A percentile compares a stretch with the other conserved stretches of the same genome.
Evolutionary conservation across 495 filamentous ascomycete genomes (phyloP).

Genomic region (Aeminium ludgeri): DNA sequence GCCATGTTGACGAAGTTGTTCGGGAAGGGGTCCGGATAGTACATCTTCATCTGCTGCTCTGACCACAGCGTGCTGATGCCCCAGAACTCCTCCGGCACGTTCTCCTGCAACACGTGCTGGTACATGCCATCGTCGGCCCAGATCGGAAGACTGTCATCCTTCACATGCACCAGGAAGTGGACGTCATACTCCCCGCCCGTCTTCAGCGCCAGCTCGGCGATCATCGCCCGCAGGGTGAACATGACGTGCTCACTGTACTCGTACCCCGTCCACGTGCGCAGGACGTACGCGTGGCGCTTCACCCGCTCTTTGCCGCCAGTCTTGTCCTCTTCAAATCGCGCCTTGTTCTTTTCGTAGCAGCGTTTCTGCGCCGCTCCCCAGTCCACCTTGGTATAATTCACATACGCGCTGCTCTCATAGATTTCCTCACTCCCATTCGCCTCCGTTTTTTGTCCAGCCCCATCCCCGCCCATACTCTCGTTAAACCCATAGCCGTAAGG

Average conservation of each 20-base stretch:
- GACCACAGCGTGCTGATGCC: constrained; percentile 41
- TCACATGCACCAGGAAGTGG: constrained; percentile 41
- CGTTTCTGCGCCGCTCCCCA: constrained; percentile 24
- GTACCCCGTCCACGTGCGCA: constrained; percentile 27
- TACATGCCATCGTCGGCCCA: constrained; percentile 34
- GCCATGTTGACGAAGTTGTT: constrained; percentile 25
- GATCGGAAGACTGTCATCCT: constrained; percentile 36
- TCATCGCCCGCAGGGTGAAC: constrained; percentile 34
- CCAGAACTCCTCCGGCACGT: constrained; percentile 38
- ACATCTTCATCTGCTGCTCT: constrained; percentile 28
- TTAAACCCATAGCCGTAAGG: constrained; percentile 29
- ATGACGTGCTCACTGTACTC: constrained; percentile 26
- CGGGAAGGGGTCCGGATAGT: constrained; percentile 30
- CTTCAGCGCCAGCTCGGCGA: constrained; percentile 36
- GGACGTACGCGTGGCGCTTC: constrained; percentile 24
- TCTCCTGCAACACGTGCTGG: constrained; percentile 31
- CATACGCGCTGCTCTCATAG: constrained; percentile 18
- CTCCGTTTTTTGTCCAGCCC: constrained; percentile 20
- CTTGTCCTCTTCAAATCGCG: constrained; percentile 19
- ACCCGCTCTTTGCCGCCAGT: constrained; percentile 18
- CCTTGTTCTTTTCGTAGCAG: constrained; percentile 28
- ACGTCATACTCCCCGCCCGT: constrained; percentile 43
- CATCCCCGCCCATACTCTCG: constrained; percentile 21
- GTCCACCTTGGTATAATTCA: constrained; percentile 23
- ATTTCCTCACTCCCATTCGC: constrained; percentile 21